Evolutionary conservation across 2,329 filamentous ascomycete genomes (phyloP).

Genomic region (Arthrobotrys iridis): DNA sequence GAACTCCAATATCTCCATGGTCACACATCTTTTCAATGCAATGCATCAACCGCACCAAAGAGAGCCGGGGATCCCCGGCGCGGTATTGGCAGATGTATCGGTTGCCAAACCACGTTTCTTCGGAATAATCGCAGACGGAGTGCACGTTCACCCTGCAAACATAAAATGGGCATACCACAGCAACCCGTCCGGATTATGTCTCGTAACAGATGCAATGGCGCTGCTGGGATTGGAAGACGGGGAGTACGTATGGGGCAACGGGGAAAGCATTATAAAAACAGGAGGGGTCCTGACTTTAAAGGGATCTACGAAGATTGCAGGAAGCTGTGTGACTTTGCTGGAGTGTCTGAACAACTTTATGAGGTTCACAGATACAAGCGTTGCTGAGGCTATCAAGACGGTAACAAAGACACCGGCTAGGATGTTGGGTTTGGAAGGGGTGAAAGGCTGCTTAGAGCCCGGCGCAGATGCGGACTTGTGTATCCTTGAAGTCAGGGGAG

Average conservation of each 20-base stretch:
- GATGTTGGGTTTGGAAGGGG: conserved; percentile 74
- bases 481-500: conserved; percentile 29
- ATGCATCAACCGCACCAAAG: conserved; percentile 91
- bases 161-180: conserved; percentile 90
- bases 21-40: conserved; percentile 93
- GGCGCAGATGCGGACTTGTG: conserved; percentile 51
- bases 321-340: conserved; percentile 76
- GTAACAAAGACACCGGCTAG: conserved; percentile 80
- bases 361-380: conserved; percentile 74
- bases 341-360: conserved; percentile 86
- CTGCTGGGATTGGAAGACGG: conserved; percentile 85
- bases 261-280: conserved; percentile 73
- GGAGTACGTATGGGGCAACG: conserved; percentile 85
- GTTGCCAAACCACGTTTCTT: conserved; percentile 75
- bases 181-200: conserved; percentile 82
- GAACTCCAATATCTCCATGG: conserved; percentile 81
- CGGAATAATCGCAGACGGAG: conserved; percentile 88
- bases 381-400: conserved; percentile 75
- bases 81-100: conserved; percentile 75
- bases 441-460: conserved; percentile 68
- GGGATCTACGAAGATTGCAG: conserved; percentile 80
- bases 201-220: conserved; percentile 93
- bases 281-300: conserved; percentile 79
- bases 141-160: conserved; percentile 86
- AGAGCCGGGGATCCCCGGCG: conserved; percentile 88